Conservation (phyloP, 441 rosid genomes). For the Eutrema salsugineum region DNA sequence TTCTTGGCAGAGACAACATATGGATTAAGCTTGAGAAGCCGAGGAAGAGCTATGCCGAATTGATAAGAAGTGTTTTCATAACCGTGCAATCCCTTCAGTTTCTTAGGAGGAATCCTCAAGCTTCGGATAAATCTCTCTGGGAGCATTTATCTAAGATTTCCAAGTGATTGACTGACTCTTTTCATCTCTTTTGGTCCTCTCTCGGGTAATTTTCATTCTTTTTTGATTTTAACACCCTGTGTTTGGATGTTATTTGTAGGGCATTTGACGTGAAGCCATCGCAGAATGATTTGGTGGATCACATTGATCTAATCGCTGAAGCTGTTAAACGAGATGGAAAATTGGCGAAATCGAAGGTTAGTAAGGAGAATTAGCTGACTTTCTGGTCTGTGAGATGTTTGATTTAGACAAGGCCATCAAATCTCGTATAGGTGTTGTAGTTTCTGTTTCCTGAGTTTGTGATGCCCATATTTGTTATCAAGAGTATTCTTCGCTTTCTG, state of each 20-base stretch:
- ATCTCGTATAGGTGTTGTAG: constrained; percentile 13
- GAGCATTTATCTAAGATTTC: constrained; percentile 54
- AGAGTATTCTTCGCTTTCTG: not conserved
- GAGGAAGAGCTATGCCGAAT: constrained; percentile 63
- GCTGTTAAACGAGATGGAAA: constrained; percentile 54
- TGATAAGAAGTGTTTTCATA: constrained; percentile 52
- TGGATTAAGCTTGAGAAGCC: constrained; percentile 78
- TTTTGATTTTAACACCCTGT: constrained; percentile 4
- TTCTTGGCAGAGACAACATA: constrained; percentile 52
- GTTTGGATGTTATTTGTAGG: constrained; percentile 40
- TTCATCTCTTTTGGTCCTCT: not conserved
- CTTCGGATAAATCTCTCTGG: constrained; percentile 57
- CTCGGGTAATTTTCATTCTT: not conserved
- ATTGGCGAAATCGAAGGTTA: constrained; percentile 68
- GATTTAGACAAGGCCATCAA: not conserved
- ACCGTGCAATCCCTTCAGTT: constrained; percentile 60
- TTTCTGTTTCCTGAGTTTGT: constrained; percentile 6
- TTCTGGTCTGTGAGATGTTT: constrained; percentile 7
- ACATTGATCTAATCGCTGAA: constrained; percentile 53
- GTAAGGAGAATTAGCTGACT: constrained; percentile 4
- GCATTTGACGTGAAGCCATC: constrained; percentile 64
- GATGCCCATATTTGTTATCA: constrained; percentile 5
- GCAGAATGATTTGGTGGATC: constrained; percentile 73
- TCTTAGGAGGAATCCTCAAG: constrained; percentile 50
- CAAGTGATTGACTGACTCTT: constrained; percentile 40